These are phyloP conservation scores for Monsonia emarginata DNA, from an alignment of 441 rosid genomes.

Conservation along the genomic window DNA sequence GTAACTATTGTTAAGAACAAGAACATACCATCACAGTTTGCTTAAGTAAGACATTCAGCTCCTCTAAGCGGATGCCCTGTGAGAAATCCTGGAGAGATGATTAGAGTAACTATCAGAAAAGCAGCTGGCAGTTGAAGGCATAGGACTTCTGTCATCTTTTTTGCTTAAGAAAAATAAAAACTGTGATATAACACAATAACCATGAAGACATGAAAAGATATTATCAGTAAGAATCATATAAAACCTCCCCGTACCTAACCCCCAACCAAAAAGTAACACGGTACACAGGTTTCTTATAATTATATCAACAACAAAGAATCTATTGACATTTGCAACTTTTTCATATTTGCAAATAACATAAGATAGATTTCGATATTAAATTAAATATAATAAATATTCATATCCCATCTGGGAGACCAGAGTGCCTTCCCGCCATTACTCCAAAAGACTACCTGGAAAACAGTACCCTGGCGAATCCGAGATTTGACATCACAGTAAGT, in stretches of 20 bases:
- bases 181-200: constrained; percentile 11
- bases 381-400: neutral
- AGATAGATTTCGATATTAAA: neutral
- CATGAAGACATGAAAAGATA: constrained; percentile 8
- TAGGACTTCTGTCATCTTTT: neutral
- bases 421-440: constrained; percentile 15
- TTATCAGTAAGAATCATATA: neutral
- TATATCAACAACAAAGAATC: neutral
- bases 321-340: neutral
- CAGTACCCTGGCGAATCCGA: constrained; percentile 42
- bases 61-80: constrained; percentile 82
- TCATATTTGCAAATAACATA: neutral
- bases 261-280: neutral
- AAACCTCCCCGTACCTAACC: neutral
- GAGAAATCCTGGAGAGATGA: constrained; percentile 62
- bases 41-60: constrained; percentile 66
- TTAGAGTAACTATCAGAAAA: constrained; percentile 13
- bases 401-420: constrained; percentile 11
- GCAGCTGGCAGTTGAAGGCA: constrained; percentile 1
- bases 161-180: neutral
- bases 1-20: constrained; percentile 19
- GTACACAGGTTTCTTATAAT: neutral
- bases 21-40: constrained; percentile 79
- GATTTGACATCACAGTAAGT: constrained; percentile 64
- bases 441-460: constrained; percentile 56